Percentiles rank a stretch among this genome's conserved stretches.
Conservation (phyloP, 2,329 filamentous ascomycete species). For the Sporothrix curviconia region DNA sequence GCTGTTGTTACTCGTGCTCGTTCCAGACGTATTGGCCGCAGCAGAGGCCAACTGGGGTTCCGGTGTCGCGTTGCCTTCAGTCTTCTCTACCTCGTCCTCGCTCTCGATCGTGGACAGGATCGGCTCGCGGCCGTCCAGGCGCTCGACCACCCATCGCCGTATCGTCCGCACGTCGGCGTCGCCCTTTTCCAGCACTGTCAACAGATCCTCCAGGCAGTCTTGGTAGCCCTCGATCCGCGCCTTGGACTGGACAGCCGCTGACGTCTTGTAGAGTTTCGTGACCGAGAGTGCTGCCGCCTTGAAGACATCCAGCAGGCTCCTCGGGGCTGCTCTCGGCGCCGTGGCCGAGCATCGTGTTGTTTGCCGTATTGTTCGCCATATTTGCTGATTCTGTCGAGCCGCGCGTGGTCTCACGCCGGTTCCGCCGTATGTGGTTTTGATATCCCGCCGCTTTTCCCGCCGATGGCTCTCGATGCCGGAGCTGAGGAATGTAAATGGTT, state of each 20-base stretch:
- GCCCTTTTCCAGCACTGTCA: constrained; percentile 74
- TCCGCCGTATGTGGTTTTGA: not conserved
- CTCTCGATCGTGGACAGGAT: constrained; percentile 38
- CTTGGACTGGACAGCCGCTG: constrained; percentile 68
- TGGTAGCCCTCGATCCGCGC: constrained; percentile 81
- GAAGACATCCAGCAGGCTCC: constrained; percentile 78
- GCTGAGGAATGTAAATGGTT: not conserved
- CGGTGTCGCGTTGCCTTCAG: constrained; percentile 55
- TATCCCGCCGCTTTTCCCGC: no score
- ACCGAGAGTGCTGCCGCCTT: constrained; percentile 88
- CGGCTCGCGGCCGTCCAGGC: constrained; percentile 56
- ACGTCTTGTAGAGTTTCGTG: constrained; percentile 93
- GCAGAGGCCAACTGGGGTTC: constrained; percentile 34
- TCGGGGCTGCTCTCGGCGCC: constrained; percentile 35
- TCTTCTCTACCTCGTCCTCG: constrained; percentile 60
- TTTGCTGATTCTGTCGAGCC: not conserved
- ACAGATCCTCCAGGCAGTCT: constrained; percentile 83
- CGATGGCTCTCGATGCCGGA: not conserved
- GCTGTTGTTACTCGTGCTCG: no score
- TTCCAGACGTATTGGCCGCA: not conserved
- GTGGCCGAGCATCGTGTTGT: constrained; percentile 7
- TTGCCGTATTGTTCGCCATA: not conserved
- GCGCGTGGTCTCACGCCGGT: not conserved
- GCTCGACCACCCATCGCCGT: constrained; percentile 60
- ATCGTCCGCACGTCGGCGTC: constrained; percentile 69